Conservation (phyloP, 139 green algal species). For the Tetradesmus obliquus region DNA sequence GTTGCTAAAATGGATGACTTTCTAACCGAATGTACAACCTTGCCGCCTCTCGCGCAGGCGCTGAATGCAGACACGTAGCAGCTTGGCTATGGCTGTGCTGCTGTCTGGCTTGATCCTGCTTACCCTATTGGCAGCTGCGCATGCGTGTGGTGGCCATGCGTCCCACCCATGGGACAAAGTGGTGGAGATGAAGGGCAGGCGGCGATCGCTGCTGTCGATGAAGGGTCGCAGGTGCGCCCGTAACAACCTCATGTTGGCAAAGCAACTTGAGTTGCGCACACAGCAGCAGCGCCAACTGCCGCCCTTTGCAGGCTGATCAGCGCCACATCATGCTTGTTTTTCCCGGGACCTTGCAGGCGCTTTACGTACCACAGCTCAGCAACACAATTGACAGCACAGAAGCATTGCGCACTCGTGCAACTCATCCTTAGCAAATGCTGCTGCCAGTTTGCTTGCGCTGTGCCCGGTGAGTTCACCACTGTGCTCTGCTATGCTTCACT, state of each 20-base stretch:
- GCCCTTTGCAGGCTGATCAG: neutral
- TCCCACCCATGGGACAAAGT: slow-evolving; percentile 13
- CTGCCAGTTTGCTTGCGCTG: neutral
- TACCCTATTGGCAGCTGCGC: neutral
- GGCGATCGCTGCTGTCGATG: slow-evolving; percentile 39
- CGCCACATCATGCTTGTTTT: too few relatives aligned
- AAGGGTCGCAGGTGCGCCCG: slow-evolving; percentile 36
- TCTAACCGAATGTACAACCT: neutral
- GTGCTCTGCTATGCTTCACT: neutral
- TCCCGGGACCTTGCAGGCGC: too few relatives aligned
- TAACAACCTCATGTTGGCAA: neutral
- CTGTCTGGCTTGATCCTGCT: slow-evolving; percentile 27
- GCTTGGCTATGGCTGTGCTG: neutral
- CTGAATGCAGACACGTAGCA: neutral
- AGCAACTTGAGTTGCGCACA: neutral
- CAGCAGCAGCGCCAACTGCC: neutral
- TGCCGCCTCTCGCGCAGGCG: neutral
- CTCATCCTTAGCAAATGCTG: neutral
- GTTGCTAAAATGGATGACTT: neutral
- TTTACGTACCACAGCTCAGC: too few relatives aligned
- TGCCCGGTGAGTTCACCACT: neutral
- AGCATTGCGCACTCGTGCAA: neutral
- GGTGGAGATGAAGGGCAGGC: slow-evolving; percentile 37
- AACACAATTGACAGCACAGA: neutral
- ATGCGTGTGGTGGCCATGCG: slow-evolving; percentile 16